Evolutionary conservation across 768 basidiomycete genomes (phyloP).

Genomic region (Leccinum incarnatum): DNA sequence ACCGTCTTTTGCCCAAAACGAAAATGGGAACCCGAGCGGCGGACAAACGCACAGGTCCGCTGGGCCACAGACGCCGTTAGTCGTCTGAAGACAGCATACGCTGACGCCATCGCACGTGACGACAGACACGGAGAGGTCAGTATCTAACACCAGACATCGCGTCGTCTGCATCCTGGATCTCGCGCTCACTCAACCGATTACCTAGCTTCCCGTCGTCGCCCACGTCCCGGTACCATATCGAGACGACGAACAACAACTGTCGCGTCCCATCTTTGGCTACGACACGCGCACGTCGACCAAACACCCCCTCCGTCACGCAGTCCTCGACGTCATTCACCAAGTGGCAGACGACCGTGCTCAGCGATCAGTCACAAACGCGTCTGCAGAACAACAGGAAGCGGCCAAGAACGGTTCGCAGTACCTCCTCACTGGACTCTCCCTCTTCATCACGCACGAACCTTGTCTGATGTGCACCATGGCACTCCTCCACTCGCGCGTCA

Average conservation of each 20-base stretch:
- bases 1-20: constrained; percentile 68
- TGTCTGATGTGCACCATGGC: constrained; percentile 99
- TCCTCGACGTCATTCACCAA: constrained; percentile 69
- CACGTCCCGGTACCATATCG: constrained; percentile 57
- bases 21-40: constrained; percentile 63
- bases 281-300: constrained; percentile 68
- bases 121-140: constrained; percentile 56
- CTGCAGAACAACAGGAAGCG: constrained; percentile 13
- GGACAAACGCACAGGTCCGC: constrained; percentile 60
- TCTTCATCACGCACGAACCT: constrained; percentile 95
- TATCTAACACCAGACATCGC: not conserved
- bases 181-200: not conserved
- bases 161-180: not conserved
- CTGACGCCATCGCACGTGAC: constrained; percentile 38
- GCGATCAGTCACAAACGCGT: not conserved
- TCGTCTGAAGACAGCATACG: constrained; percentile 51
- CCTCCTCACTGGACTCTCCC: constrained; percentile 76
- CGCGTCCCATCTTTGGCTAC: constrained; percentile 47
- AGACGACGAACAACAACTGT: constrained; percentile 20
- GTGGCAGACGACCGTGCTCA: constrained; percentile 56
- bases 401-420: constrained; percentile 72
- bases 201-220: constrained; percentile 74
- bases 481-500: constrained; percentile 89
- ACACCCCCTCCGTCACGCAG: constrained; percentile 86
- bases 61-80: constrained; percentile 79